These are phyloP conservation scores for Mallotus japonicus DNA, from an alignment of 441 rosid species.

Conservation along the genomic window DNA sequence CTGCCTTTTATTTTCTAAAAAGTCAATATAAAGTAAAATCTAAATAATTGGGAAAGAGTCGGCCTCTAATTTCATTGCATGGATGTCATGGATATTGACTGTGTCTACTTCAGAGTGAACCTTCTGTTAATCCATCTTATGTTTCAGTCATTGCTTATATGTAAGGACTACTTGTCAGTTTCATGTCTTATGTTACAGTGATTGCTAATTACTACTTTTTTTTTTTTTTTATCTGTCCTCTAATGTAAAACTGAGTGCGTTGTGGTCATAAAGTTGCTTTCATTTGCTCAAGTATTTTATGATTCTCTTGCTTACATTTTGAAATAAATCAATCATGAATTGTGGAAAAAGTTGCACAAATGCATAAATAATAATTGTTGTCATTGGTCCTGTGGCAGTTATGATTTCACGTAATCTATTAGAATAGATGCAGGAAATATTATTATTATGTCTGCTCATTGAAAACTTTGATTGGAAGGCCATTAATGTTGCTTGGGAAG, in stretches of 20 bases:
- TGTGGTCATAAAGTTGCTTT: too few relatives aligned
- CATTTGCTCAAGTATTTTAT: background rate
- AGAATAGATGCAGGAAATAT: too few relatives aligned
- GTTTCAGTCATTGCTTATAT: background rate
- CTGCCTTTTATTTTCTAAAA: background rate
- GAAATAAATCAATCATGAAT: background rate
- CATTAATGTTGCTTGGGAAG: background rate
- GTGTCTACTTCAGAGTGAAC: background rate
- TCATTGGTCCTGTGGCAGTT: too few relatives aligned
- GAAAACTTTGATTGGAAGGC: background rate
- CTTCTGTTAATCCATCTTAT: background rate
- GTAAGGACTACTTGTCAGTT: too few relatives aligned
- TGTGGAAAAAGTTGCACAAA: background rate
- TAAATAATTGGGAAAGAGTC: background rate
- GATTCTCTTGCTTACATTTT: background rate
- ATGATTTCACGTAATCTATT: too few relatives aligned
- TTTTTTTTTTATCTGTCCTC: background rate
- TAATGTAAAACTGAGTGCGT: background rate
- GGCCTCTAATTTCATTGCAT: background rate
- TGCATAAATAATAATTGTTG: background rate
- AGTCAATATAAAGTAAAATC: background rate
- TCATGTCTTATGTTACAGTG: too few relatives aligned
- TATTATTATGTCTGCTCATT: background rate
- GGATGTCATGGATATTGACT: background rate
- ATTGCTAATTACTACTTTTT: background rate